Evolutionary conservation across 306 rosid genomes (phyloP).

Genomic region (Cicer yamashitae): DNA sequence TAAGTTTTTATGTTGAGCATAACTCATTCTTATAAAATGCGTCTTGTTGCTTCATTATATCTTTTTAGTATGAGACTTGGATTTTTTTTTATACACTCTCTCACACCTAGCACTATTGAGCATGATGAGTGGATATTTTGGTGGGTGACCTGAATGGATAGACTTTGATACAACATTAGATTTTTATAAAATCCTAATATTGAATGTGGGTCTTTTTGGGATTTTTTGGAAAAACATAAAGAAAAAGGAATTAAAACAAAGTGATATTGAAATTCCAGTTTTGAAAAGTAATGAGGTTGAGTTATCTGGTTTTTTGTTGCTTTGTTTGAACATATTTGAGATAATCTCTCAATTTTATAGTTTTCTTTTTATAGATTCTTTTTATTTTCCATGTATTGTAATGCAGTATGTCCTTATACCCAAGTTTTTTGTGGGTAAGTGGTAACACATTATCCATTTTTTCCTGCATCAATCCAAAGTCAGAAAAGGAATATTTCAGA

Average conservation of each 20-base stretch:
- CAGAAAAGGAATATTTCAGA: constrained; percentile 13
- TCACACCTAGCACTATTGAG: too few relatives aligned
- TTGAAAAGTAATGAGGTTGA: constrained; percentile 4
- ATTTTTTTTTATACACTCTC: too few relatives aligned
- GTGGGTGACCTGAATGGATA: too few relatives aligned
- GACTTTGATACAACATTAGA: too few relatives aligned
- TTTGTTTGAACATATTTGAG: constrained; percentile 16
- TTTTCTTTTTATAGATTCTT: constrained; percentile 17
- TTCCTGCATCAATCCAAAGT: constrained; percentile 27
- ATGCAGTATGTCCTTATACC: neutral
- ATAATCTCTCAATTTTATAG: neutral
- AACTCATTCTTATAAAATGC: too few relatives aligned
- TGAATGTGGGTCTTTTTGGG: constrained; percentile 13
- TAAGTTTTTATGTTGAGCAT: too few relatives aligned
- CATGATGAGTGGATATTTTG: too few relatives aligned
- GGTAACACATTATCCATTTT: neutral
- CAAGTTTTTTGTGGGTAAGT: neutral
- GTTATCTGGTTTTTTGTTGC: constrained; percentile 18
- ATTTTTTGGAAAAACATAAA: constrained; percentile 44
- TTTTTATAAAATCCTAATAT: neutral
- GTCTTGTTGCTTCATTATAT: too few relatives aligned
- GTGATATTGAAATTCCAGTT: constrained; percentile 29
- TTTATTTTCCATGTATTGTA: neutral
- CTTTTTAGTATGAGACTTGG: too few relatives aligned
- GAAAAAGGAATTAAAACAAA: constrained; percentile 24